A percentile compares a stretch with the other conserved stretches of the same genome.
phyloP scores from a whole-genome alignment of 2,329 filamentous ascomycete genomes.

The Lojkania enalia region DNA sequence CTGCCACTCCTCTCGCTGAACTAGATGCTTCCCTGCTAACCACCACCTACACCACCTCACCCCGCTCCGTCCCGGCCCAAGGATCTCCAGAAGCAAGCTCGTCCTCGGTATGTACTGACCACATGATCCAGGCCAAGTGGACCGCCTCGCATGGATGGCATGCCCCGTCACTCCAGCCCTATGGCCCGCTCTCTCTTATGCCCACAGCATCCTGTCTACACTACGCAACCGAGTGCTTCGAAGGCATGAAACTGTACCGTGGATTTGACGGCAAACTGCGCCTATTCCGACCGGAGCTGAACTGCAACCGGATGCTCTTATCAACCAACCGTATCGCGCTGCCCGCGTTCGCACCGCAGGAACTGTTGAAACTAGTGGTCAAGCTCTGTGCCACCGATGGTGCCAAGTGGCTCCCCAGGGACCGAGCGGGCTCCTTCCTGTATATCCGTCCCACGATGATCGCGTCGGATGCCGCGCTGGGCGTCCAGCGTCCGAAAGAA shows the following conservation, averaged over 20 bases:
- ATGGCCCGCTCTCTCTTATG: constrained; percentile 75
- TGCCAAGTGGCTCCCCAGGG: constrained; percentile 75
- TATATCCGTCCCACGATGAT: constrained; percentile 90
- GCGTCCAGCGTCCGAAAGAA: constrained; percentile 76
- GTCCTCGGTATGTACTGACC: constrained; percentile 68
- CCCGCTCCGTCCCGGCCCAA: constrained; percentile 47
- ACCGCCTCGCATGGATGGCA: constrained; percentile 68
- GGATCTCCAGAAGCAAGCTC: constrained; percentile 46
- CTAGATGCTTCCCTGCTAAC: constrained; percentile 51
- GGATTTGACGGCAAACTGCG: constrained; percentile 71
- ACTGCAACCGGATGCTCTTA: constrained; percentile 65
- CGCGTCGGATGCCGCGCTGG: constrained; percentile 76
- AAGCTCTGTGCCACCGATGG: constrained; percentile 74
- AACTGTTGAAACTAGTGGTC: constrained; percentile 74
- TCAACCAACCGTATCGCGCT: constrained; percentile 68
- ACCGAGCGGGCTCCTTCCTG: constrained; percentile 69
- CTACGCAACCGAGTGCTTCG: constrained; percentile 91
- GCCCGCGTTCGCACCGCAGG: constrained; percentile 69
- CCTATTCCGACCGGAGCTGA: constrained; percentile 76
- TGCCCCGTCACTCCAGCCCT: constrained; percentile 73
- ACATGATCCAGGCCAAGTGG: constrained; percentile 83
- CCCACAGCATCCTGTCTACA: constrained; percentile 81
- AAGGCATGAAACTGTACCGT: constrained; percentile 77
- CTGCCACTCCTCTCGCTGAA: constrained; percentile 35
- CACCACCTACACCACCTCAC: constrained; percentile 46